Conservation (phyloP, 306 rosid genomes). For the Cucurbita pepo region DNA sequence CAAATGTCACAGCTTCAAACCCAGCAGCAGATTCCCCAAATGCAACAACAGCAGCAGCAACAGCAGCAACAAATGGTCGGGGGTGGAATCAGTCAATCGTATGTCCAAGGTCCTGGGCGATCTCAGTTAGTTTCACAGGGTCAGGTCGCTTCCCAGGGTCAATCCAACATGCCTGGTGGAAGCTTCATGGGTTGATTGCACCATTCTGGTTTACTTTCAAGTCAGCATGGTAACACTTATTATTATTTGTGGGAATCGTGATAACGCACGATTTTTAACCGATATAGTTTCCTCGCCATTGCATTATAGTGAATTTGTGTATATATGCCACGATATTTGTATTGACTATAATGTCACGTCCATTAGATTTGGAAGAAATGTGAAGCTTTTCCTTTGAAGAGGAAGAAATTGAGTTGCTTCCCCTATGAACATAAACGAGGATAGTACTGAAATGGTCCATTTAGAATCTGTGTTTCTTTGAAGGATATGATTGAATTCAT, state of each 20-base stretch:
- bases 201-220: neutral
- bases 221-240: neutral
- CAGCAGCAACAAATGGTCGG: constrained; percentile 85
- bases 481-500: neutral
- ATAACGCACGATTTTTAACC: neutral
- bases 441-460: neutral
- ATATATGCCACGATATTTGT: neutral
- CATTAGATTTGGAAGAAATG: neutral
- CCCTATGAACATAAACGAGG: neutral
- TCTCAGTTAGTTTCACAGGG: constrained; percentile 73
- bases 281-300: neutral
- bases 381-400: neutral
- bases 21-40: constrained; percentile 33
- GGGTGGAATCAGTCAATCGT: constrained; percentile 55
- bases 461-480: neutral
- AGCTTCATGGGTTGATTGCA: constrained; percentile 49
- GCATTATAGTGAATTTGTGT: neutral
- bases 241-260: neutral
- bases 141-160: constrained; percentile 65
- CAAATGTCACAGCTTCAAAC: constrained; percentile 12
- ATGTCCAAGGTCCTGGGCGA: constrained; percentile 73
- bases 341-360: neutral
- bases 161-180: constrained; percentile 55
- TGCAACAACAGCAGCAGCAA: constrained; percentile 27
- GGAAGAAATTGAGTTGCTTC: neutral